Evolutionary conservation across 1,284 basidiomycete genomes (phyloP).

Genomic region (Lentinula novae-zelandiae): DNA sequence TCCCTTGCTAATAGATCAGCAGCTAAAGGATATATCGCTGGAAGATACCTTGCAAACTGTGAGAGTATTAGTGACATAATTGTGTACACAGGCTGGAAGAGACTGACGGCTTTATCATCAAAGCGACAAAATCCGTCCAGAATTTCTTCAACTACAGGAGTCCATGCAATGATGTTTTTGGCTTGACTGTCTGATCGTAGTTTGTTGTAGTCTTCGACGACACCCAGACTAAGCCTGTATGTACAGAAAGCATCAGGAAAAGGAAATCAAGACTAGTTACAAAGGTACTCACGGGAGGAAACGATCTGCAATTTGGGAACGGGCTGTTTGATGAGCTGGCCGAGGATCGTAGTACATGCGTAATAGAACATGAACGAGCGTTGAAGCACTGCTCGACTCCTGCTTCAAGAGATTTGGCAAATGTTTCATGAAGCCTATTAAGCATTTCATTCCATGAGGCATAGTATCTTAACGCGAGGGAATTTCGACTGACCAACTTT

Average conservation of each 20-base stretch:
- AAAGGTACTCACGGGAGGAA: constrained; percentile 77
- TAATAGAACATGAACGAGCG: constrained; percentile 88
- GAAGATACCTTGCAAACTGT: constrained; percentile 81
- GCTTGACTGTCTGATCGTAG: constrained; percentile 89
- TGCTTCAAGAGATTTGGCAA: constrained; percentile 97
- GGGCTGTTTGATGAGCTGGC: constrained; percentile 76
- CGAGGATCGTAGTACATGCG: constrained; percentile 95
- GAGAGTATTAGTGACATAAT: constrained; percentile 9
- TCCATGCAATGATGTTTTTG: constrained; percentile 97
- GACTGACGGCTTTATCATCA: constrained; percentile 82
- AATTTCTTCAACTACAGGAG: constrained; percentile 93
- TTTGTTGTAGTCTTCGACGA: constrained; percentile 89
- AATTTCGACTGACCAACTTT: constrained; percentile 83
- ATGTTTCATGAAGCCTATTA: constrained; percentile 97
- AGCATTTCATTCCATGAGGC: background rate
- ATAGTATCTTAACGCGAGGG: background rate
- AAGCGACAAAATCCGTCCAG: constrained; percentile 87
- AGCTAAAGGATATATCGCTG: constrained; percentile 83
- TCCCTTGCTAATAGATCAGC: constrained; percentile 82
- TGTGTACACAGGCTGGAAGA: background rate
- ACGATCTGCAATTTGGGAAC: constrained; percentile 83
- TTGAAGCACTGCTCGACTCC: constrained; percentile 95
- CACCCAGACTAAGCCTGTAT: constrained; percentile 81
- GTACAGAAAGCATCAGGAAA: constrained; percentile 3
- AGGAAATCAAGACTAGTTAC: background rate